A percentile compares a stretch with the other conserved stretches of the same genome.
Conservation (phyloP, 2,329 filamentous ascomycete species). For the Pestalotiopsis sp. region DNA sequence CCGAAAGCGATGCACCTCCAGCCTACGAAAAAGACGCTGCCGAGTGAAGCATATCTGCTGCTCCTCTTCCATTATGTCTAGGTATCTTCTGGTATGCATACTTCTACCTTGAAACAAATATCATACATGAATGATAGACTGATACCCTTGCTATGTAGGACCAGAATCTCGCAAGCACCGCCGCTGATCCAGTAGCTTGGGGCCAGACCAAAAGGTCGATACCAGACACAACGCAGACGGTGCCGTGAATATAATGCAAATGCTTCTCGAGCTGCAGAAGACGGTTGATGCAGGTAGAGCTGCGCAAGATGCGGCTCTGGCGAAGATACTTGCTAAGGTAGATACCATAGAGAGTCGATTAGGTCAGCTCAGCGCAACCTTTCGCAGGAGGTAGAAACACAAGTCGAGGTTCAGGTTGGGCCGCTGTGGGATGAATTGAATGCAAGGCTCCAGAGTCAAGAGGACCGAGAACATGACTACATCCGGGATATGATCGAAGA, state of each 20-base stretch:
- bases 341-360: constrained; percentile 9
- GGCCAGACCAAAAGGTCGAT: neutral
- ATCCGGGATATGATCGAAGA: constrained; percentile 11
- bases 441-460: constrained; percentile 7
- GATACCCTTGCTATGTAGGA: neutral
- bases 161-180: neutral
- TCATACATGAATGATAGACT: neutral
- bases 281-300: neutral
- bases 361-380: constrained; percentile 5
- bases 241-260: neutral
- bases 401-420: constrained; percentile 1
- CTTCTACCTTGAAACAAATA: too few relatives aligned
- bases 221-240: neutral
- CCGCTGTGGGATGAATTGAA: constrained; percentile 14
- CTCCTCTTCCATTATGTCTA: constrained; percentile 1
- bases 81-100: constrained; percentile 3
- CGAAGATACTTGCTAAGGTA: constrained; percentile 7
- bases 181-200: neutral
- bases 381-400: neutral
- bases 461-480: constrained; percentile 10
- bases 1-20: constrained; percentile 8
- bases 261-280: neutral
- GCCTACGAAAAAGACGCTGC: constrained; percentile 6
- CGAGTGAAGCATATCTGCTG: neutral
- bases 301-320: constrained; percentile 3